Evolutionary conservation across 768 basidiomycete genomes (phyloP).

Genomic region (Hypholoma fasciculare): DNA sequence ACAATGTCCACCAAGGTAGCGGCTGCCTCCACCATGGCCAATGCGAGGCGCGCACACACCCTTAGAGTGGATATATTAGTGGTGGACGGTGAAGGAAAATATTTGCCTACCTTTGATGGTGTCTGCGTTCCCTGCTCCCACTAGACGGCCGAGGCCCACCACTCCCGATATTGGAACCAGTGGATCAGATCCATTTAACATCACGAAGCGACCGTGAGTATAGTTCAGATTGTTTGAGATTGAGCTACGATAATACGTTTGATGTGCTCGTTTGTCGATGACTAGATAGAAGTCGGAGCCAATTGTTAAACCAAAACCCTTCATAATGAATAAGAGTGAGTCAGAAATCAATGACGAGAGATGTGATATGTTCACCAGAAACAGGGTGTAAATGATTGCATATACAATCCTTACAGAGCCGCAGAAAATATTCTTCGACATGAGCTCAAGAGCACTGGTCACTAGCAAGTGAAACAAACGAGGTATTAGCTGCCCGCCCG

Average conservation of each 20-base stretch:
- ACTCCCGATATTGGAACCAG: constrained; percentile 38
- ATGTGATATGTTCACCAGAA: constrained; percentile 48
- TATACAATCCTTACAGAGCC: constrained; percentile 85
- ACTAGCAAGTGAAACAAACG: constrained; percentile 38
- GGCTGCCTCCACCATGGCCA: constrained; percentile 82
- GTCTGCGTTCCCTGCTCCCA: constrained; percentile 32
- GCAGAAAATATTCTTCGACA: constrained; percentile 78
- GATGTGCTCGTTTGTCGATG: constrained; percentile 59
- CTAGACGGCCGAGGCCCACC: constrained; percentile 43
- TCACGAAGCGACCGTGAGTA: constrained; percentile 54
- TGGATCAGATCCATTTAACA: constrained; percentile 45
- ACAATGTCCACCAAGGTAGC: constrained; percentile 80
- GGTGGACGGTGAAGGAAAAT: constrained; percentile 17
- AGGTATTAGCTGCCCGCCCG: background rate
- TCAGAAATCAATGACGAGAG: background rate
- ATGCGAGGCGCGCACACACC: constrained; percentile 70
- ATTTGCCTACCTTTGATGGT: constrained; percentile 46
- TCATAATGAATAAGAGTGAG: background rate
- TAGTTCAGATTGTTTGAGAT: constrained; percentile 38
- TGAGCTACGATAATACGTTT: constrained; percentile 48
- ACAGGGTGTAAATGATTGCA: constrained; percentile 83
- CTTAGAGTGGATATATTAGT: constrained; percentile 35
- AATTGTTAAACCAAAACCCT: constrained; percentile 85
- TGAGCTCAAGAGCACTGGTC: constrained; percentile 76
- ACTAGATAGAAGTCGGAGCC: constrained; percentile 82